These are phyloP conservation scores for Trichoderma erinaceum DNA, from an alignment of 495 filamentous ascomycete species.

Conservation along the genomic window DNA sequence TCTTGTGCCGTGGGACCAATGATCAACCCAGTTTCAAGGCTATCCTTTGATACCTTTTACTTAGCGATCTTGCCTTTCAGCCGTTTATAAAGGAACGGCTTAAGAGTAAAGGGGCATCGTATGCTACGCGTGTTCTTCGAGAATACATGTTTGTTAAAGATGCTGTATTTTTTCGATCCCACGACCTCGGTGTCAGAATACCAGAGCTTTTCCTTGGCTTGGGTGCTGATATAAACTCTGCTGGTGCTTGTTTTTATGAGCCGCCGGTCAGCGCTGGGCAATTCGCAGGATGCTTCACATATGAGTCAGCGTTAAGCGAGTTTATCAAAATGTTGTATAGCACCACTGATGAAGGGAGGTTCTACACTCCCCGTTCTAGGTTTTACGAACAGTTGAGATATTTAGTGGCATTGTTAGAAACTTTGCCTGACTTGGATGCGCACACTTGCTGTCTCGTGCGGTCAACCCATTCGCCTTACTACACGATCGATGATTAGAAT, in stretches of 20 bases:
- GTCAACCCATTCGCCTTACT: too few species aligned
- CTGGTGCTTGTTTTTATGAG: neutral
- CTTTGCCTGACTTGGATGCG: too few species aligned
- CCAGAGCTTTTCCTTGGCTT: neutral
- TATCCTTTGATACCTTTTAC: neutral
- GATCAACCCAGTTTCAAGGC: too few species aligned
- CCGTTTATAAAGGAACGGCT: neutral
- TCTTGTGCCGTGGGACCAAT: neutral
- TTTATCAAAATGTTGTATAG: neutral
- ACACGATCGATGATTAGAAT: too few species aligned
- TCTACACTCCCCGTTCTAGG: too few species aligned
- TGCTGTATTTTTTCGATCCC: neutral
- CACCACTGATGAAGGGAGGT: too few species aligned
- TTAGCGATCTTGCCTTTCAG: neutral
- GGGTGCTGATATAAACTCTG: neutral
- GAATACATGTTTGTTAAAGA: neutral
- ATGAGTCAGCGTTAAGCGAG: neutral
- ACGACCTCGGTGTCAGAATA: neutral
- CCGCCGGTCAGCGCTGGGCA: neutral
- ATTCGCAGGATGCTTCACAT: neutral
- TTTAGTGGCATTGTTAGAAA: too few species aligned
- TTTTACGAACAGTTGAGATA: too few species aligned
- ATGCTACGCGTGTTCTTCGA: neutral
- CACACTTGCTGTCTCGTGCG: too few species aligned
- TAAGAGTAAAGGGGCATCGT: neutral